A percentile compares a stretch with the other conserved stretches of the same genome.
phyloP scores from a whole-genome alignment of 2,329 filamentous ascomycete genomes.

The Cryphonectria radicalis region DNA sequence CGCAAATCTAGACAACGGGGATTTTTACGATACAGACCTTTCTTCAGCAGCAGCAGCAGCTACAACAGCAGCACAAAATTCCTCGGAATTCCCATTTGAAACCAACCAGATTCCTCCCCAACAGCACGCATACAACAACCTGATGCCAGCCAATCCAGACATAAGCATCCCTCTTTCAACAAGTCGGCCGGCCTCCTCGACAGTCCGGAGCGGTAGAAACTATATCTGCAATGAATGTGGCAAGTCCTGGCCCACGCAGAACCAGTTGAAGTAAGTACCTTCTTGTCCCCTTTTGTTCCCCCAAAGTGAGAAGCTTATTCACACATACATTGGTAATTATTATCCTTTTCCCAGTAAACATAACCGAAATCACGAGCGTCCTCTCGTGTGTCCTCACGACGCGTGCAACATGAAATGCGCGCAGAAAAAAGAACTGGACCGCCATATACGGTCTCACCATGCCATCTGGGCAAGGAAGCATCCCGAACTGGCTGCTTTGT shows the following conservation, averaged over 20 bases:
- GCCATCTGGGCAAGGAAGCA: background rate
- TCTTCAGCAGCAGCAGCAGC: background rate
- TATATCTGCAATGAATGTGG: background rate
- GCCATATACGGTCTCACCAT: constrained; percentile 16
- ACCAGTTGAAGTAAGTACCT: background rate
- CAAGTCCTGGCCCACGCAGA: background rate
- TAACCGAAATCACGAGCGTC: background rate
- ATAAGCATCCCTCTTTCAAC: background rate
- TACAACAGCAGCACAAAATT: background rate
- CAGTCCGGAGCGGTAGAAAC: background rate
- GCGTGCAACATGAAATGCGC: background rate
- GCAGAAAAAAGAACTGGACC: constrained; percentile 17
- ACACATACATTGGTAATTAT: background rate
- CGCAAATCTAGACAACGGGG: background rate
- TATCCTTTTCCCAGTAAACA: background rate
- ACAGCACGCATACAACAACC: background rate
- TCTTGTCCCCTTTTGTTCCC: background rate
- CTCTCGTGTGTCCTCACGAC: background rate
- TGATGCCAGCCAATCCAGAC: background rate
- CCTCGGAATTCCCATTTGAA: background rate
- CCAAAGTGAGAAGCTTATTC: background rate
- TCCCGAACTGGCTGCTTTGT: constrained; percentile 14
- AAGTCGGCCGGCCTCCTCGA: background rate
- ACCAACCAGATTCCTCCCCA: background rate
- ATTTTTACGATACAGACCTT: background rate